Evolutionary conservation across 2,329 filamentous ascomycete species (phyloP), one percentile per base, ranked within the genome.

Genomic region (Ophiostoma pallidulum): DNA sequence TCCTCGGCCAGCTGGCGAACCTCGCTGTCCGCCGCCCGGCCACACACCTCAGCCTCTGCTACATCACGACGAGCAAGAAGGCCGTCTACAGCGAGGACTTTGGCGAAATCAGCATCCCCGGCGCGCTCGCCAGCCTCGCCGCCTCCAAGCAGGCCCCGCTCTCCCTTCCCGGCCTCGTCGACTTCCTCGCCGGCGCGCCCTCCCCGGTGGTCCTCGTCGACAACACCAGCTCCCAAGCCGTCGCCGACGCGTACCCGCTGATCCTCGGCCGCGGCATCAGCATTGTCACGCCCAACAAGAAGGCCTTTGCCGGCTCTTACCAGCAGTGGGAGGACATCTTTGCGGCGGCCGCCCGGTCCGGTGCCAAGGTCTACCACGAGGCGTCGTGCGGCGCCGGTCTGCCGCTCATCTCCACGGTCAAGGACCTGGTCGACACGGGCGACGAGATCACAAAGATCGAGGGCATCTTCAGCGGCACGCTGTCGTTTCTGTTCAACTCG

Each of bases 401-500:
- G 42, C 92, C 92, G 5, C 84, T 97, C 51, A 85, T 98, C 58
- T 94, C 87, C 35, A 96, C 92, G 0, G 71, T 98, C 54, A 90
- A 89, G 61, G 92, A 98, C 59, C 76, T 98, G n/a, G 78, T 96
- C 20, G 84, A 90, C 53, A 98, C 92, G 1, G 92, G 92, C 36
- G 92, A 98, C 62, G 75, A 87, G 62, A 84, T 98, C 5, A 88
- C 78, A 47, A 90, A 84, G 68, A 94, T 98, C 57, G 91, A 97
- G 69, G 92, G 92, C 56, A 90, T 98, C 44, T 97, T 98, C 70
- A 94, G 87, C 52, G 92, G 92, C 54, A 98, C 92, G 47, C 91
- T 98, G 80, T 94, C 86, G 33, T 98, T 96, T 74, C 75, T 98
- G 35, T 97, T 98, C 80, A 97, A 97, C 74, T 90, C 81, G 19